Evolutionary conservation across 192 early-diverging fungal species (phyloP).

Genomic region (Linnemannia schmuckeri): DNA sequence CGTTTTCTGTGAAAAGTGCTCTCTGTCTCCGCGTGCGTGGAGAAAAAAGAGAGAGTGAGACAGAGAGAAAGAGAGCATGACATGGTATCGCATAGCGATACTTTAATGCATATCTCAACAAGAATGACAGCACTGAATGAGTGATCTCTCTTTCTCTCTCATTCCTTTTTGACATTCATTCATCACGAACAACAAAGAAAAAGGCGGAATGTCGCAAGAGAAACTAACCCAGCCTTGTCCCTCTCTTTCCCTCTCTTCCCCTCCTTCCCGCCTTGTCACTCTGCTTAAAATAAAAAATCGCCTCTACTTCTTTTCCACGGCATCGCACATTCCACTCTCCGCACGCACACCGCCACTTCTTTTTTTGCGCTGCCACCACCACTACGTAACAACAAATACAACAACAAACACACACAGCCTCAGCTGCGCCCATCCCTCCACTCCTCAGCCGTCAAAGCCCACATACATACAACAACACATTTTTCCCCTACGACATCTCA

Average conservation of each 20-base stretch:
- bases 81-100: background rate
- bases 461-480: constrained; percentile 33
- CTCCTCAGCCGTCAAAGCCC: constrained; percentile 13
- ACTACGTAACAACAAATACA: background rate
- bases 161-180: background rate
- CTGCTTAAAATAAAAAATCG: background rate
- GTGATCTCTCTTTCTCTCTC: background rate
- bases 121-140: background rate
- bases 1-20: background rate
- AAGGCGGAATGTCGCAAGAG: background rate
- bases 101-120: background rate
- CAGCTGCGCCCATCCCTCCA: constrained; percentile 38
- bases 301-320: background rate
- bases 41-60: too few species aligned
- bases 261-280: background rate
- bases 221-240: background rate
- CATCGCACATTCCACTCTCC: background rate
- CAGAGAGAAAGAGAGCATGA: background rate
- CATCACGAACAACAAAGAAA: background rate
- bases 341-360: background rate
- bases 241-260: background rate
- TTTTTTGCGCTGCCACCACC: background rate
- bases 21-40: constrained; percentile 3
- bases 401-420: constrained; percentile 13
- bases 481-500: constrained; percentile 29